Conservation (phyloP, 371 early-diverging fungal species). For the Batkoa obscura region DNA sequence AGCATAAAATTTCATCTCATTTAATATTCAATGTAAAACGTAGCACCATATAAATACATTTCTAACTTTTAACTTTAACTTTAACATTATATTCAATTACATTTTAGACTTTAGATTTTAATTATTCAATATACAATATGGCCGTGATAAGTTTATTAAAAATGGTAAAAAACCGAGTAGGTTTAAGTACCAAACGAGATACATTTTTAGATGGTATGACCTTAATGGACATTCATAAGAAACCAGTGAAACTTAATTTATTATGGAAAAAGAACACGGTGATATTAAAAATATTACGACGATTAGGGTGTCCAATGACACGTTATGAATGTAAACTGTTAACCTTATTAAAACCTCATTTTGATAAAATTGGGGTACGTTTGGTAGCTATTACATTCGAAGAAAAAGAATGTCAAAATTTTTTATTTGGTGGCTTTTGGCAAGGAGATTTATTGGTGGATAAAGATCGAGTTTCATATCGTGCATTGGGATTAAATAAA, state of each 20-base stretch:
- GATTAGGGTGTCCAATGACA: background rate
- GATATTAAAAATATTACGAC: background rate
- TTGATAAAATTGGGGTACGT: slow-evolving; percentile 3
- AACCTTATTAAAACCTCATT: background rate
- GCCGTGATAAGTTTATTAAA: no score
- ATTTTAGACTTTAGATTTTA: no score
- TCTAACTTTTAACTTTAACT: no score
- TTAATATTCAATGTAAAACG: no score
- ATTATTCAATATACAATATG: no score
- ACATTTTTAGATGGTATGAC: no score
- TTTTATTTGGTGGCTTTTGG: slow-evolving; percentile 2
- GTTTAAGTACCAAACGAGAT: no score
- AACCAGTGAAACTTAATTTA: background rate
- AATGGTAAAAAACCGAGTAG: no score
- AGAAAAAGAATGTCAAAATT: slow-evolving; percentile 1
- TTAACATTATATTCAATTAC: no score
- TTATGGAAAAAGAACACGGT: background rate
- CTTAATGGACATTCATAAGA: background rate
- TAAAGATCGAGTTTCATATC: background rate
- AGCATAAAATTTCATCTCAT: no score
- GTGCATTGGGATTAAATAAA: background rate
- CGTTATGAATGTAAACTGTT: background rate
- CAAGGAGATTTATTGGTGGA: slow-evolving; percentile 3
- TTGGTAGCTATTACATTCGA: slow-evolving; percentile 2
- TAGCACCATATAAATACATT: no score